These are phyloP conservation scores for Megacollybia marginata DNA, from an alignment of 768 basidiomycete species.

Conservation along the genomic window DNA sequence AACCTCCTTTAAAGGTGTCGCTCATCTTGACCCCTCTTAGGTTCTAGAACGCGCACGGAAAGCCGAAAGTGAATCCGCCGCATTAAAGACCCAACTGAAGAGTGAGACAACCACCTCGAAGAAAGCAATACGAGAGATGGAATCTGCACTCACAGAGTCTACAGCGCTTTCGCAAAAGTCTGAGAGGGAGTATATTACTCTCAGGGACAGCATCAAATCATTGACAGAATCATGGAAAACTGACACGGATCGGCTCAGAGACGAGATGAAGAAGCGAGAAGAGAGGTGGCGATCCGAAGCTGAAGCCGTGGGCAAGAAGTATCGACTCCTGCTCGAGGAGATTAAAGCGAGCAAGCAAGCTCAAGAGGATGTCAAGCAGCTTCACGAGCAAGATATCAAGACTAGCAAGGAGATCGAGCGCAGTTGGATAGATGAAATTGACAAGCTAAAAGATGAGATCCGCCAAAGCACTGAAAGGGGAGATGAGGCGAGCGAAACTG, in stretches of 20 bases:
- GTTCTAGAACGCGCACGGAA: conserved; percentile 80
- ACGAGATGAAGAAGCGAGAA: conserved; percentile 72
- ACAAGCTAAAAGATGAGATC: conserved; percentile 42
- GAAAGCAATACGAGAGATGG: conserved; percentile 76
- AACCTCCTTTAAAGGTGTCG: neutral
- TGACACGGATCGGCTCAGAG: conserved; percentile 63
- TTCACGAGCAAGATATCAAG: conserved; percentile 42
- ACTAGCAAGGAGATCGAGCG: conserved; percentile 52
- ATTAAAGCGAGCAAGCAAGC: conserved; percentile 43
- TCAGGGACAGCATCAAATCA: conserved; percentile 70
- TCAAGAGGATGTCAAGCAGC: conserved; percentile 38
- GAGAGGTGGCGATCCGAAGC: conserved; percentile 61
- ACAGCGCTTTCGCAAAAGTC: conserved; percentile 72
- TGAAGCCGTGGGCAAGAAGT: conserved; percentile 64
- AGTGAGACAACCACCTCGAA: conserved; percentile 65
- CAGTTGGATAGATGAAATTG: conserved; percentile 52
- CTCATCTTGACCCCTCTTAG: conserved; percentile 22
- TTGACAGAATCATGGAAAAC: conserved; percentile 68
- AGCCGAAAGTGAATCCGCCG: conserved; percentile 69
- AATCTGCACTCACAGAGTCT: conserved; percentile 62
- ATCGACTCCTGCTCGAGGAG: conserved; percentile 55
- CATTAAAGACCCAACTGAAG: conserved; percentile 68
- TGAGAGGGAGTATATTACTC: conserved; percentile 74
- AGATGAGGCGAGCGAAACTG: conserved; percentile 51
- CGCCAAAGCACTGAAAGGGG: conserved; percentile 47